Percentiles rank a stretch among this genome's conserved stretches.
phyloP scores from a whole-genome alignment of 169 alveolate species.

The Miamiensis avidus region DNA sequence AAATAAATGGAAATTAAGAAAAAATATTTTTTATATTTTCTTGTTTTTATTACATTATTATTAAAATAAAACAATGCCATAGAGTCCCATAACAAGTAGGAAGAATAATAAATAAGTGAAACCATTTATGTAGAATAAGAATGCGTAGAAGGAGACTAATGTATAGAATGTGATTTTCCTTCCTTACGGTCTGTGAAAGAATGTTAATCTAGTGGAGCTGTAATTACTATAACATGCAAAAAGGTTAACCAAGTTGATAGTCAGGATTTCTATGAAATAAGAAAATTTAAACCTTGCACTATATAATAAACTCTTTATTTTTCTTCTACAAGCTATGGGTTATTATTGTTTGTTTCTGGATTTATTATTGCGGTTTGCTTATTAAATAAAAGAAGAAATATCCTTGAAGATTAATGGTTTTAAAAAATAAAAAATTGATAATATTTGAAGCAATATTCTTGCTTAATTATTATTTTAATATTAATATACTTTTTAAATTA shows the following conservation, averaged over 20 bases:
- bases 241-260: neutral
- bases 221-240: neutral
- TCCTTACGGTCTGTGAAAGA: neutral
- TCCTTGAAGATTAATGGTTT: neutral
- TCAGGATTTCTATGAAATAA: neutral
- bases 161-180: neutral
- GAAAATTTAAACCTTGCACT: neutral
- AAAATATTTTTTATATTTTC: too few species aligned
- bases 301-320: too few species aligned
- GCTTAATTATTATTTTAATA: too few species aligned
- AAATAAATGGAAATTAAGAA: too few species aligned
- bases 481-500: too few species aligned
- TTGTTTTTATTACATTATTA: too few species aligned
- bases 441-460: too few species aligned
- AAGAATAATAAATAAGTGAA: too few species aligned
- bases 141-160: neutral
- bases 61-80: too few species aligned
- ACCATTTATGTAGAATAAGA: neutral
- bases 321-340: neutral
- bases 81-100: too few species aligned
- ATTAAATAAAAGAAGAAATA: neutral
- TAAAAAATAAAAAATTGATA: neutral
- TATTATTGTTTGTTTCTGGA: neutral
- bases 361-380: neutral
- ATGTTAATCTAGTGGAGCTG: neutral